Evolutionary conservation across 139 green algal genomes (phyloP).

Genomic region (Closterium sp.): DNA sequence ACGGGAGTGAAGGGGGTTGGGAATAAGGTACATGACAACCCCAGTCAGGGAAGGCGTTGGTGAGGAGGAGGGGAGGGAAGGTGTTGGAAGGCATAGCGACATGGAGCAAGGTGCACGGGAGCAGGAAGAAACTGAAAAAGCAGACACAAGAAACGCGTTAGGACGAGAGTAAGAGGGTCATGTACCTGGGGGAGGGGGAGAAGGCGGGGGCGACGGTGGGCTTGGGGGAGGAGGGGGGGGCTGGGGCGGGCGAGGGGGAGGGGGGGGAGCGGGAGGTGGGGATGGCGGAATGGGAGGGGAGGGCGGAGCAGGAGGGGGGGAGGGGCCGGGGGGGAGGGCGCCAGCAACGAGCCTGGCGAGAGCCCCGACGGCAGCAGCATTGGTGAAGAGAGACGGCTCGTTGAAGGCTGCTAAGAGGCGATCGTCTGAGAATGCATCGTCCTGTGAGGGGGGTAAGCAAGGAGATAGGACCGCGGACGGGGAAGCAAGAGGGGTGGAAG

Average conservation of each 20-base stretch:
- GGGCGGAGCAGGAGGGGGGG: conserved; percentile 18
- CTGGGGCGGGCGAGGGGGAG: conserved; percentile 2
- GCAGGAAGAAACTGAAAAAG: not conserved
- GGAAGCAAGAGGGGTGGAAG: not conserved
- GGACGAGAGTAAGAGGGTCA: not conserved
- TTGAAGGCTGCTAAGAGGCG: conserved; percentile 11
- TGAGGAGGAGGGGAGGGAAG: not conserved
- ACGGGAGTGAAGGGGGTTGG: not conserved
- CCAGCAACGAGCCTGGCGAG: not conserved
- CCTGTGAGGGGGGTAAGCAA: too few species aligned
- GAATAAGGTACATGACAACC: not conserved
- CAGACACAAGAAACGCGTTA: not conserved
- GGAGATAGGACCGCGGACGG: too few species aligned
- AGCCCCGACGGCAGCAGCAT: conserved; percentile 16
- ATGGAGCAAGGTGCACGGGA: too few species aligned
- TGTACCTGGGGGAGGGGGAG: not conserved
- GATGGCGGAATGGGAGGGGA: conserved; percentile 7
- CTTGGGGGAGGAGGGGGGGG: conserved; percentile 4
- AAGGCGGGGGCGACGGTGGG: not conserved
- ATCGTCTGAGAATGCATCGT: conserved; percentile 22
- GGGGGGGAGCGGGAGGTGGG: conserved; percentile 4
- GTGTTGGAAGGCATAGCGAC: not conserved
- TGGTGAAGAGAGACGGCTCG: conserved; percentile 46
- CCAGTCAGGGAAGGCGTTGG: not conserved
- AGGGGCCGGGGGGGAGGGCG: not conserved